phyloP scores from a whole-genome alignment of 257 asterid species.

The Przewalskia tangutica region DNA sequence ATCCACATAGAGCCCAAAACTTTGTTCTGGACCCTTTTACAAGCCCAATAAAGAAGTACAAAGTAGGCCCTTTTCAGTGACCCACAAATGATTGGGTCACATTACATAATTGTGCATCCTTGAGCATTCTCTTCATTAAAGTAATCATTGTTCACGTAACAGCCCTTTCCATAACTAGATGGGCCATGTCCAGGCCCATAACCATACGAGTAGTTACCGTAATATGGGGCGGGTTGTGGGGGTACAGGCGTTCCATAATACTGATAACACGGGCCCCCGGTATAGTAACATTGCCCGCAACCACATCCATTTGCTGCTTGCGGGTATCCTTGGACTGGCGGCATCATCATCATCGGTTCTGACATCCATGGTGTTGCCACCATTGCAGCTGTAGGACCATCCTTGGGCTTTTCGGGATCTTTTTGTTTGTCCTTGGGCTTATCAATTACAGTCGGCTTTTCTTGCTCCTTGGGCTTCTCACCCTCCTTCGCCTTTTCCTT shows the following conservation, averaged over 20 bases:
- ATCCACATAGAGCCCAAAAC: neutral
- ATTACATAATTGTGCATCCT: slow-evolving; percentile 43
- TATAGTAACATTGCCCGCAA: slow-evolving; percentile 31
- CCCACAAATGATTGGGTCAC: neutral
- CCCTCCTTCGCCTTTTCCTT: slow-evolving; percentile 14
- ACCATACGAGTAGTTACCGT: slow-evolving; percentile 22
- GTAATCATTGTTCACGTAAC: slow-evolving; percentile 30
- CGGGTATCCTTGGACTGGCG: slow-evolving; percentile 33
- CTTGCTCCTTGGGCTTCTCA: slow-evolving; percentile 15
- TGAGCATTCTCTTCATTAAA: slow-evolving; percentile 44
- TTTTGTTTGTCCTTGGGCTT: neutral
- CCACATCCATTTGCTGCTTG: slow-evolving; percentile 25
- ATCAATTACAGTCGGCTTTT: neutral
- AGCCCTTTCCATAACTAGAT: slow-evolving; percentile 11
- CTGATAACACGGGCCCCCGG: slow-evolving; percentile 36
- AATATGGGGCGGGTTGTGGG: slow-evolving; percentile 29
- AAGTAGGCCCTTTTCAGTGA: neutral
- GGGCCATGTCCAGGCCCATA: slow-evolving; percentile 9
- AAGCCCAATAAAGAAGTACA: neutral
- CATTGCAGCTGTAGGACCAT: neutral
- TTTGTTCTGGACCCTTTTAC: neutral
- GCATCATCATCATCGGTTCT: slow-evolving; percentile 14
- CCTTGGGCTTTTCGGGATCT: neutral
- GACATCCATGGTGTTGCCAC: slow-evolving; percentile 12
- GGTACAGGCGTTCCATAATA: slow-evolving; percentile 39